Conservation (phyloP, 1,284 basidiomycete genomes). For the Golubevia pallescens region DNA sequence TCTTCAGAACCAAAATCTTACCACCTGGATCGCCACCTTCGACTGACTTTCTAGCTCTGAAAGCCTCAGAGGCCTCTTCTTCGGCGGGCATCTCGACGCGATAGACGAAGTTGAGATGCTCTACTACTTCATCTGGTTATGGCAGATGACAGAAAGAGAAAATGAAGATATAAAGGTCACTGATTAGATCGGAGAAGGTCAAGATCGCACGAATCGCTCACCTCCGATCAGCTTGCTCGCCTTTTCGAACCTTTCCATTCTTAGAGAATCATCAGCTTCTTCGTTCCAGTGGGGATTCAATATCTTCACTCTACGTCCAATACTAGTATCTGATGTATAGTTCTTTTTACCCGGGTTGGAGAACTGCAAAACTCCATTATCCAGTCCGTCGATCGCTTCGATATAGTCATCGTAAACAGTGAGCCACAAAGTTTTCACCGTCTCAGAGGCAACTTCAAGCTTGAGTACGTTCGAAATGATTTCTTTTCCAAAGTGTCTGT, state of each 20-base stretch:
- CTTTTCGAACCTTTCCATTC: conserved; percentile 25
- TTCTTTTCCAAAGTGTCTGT: conserved; percentile 49
- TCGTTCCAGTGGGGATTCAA: conserved; percentile 62
- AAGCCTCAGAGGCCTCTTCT: conserved; percentile 10
- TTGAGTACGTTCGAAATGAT: conserved; percentile 43
- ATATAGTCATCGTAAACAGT: conserved; percentile 61
- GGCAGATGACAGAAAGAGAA: neutral
- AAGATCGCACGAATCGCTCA: too few species aligned
- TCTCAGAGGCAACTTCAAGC: conserved; percentile 11
- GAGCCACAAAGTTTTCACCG: conserved; percentile 37
- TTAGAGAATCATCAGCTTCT: neutral
- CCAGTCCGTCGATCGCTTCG: conserved; percentile 61
- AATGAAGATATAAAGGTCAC: neutral
- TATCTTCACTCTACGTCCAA: conserved; percentile 49
- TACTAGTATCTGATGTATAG: conserved; percentile 55
- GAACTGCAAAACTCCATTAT: conserved; percentile 59
- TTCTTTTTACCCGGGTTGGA: conserved; percentile 28
- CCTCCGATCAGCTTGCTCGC: conserved; percentile 45
- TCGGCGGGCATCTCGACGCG: conserved; percentile 53
- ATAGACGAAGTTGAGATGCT: conserved; percentile 48
- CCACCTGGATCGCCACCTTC: neutral
- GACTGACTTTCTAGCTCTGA: neutral
- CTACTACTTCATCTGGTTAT: neutral
- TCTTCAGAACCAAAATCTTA: neutral
- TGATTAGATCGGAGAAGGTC: conserved; percentile 21